These are phyloP conservation scores for Dovyalis caffra DNA, from an alignment of 345 rosid species.

Conservation along the genomic window DNA sequence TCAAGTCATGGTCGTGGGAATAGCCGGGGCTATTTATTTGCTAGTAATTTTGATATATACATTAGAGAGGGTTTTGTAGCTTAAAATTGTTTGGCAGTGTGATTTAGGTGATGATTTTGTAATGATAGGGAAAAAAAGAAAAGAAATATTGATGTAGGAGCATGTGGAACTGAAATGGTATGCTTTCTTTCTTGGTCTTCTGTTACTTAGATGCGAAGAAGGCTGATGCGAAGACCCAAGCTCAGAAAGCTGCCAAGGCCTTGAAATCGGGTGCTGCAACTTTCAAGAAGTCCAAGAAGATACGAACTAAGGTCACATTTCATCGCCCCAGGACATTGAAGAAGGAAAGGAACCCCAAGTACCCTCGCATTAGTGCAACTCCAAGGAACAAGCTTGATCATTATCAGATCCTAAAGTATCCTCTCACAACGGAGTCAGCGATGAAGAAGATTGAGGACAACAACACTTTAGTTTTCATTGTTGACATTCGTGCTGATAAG, in stretches of 20 bases:
- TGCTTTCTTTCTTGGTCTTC: neutral
- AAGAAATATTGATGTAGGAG: neutral
- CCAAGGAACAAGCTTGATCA: slow-evolving; percentile 94
- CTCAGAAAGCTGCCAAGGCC: slow-evolving; percentile 82
- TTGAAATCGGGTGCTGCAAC: slow-evolving; percentile 66
- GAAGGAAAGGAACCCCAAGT: slow-evolving; percentile 77
- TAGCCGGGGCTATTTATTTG: neutral
- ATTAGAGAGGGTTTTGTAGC: neutral
- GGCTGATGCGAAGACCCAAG: slow-evolving; percentile 83
- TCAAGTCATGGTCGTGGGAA: neutral
- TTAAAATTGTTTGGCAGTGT: neutral
- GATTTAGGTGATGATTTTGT: neutral
- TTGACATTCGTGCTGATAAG: slow-evolving; percentile 91
- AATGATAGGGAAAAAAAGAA: neutral
- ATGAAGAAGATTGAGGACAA: slow-evolving; percentile 98
- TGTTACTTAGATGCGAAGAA: slow-evolving; percentile 35
- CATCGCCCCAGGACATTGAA: slow-evolving; percentile 88
- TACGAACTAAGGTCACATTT: slow-evolving; percentile 82
- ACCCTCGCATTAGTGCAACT: slow-evolving; percentile 70
- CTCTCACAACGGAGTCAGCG: slow-evolving; percentile 92
- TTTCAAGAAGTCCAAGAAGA: slow-evolving; percentile 75
- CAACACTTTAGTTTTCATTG: slow-evolving; percentile 96
- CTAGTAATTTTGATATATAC: neutral
- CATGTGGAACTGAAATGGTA: neutral
- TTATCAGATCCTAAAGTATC: slow-evolving; percentile 84